Percentiles rank a stretch among this genome's conserved stretches.
These are phyloP conservation scores for Fistulinella staudtii DNA, from an alignment of 1,284 basidiomycete species.

Conservation along the genomic window DNA sequence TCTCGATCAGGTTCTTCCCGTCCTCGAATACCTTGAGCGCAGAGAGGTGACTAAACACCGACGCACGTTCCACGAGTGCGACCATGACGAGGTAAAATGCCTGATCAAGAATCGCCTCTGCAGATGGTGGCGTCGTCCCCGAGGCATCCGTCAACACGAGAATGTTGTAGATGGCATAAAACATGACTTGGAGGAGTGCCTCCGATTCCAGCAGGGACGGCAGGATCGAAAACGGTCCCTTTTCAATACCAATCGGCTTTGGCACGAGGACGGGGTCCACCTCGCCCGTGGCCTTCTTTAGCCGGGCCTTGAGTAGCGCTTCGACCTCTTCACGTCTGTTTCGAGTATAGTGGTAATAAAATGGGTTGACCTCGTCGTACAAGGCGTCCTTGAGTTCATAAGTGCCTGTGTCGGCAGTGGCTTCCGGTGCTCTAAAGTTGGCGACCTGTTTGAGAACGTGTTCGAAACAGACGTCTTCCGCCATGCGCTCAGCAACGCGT, in stretches of 20 bases:
- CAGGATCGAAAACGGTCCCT: slow-evolving; percentile 66
- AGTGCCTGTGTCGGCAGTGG: slow-evolving; percentile 73
- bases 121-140: slow-evolving; percentile 61
- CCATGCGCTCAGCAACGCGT: slow-evolving; percentile 85
- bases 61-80: slow-evolving; percentile 66
- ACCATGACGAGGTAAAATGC: slow-evolving; percentile 84
- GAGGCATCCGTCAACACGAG: slow-evolving; percentile 55
- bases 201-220: slow-evolving; percentile 61
- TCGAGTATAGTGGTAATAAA: slow-evolving; percentile 94
- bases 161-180: slow-evolving; percentile 71
- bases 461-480: slow-evolving; percentile 85
- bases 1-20: slow-evolving; percentile 61
- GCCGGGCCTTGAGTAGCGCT: slow-evolving; percentile 63
- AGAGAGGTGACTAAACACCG: slow-evolving; percentile 57
- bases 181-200: slow-evolving; percentile 71
- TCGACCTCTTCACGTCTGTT: slow-evolving; percentile 97
- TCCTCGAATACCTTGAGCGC: slow-evolving; percentile 54
- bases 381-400: slow-evolving; percentile 87
- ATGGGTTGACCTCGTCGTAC: slow-evolving; percentile 89
- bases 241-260: slow-evolving; percentile 56
- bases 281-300: slow-evolving; percentile 63
- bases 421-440: slow-evolving; percentile 79
- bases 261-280: slow-evolving; percentile 75
- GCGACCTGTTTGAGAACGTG: slow-evolving; percentile 78
- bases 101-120: slow-evolving; percentile 88